phyloP scores from a whole-genome alignment of 2,329 filamentous ascomycete genomes.

The Neofusicoccum ribis region DNA sequence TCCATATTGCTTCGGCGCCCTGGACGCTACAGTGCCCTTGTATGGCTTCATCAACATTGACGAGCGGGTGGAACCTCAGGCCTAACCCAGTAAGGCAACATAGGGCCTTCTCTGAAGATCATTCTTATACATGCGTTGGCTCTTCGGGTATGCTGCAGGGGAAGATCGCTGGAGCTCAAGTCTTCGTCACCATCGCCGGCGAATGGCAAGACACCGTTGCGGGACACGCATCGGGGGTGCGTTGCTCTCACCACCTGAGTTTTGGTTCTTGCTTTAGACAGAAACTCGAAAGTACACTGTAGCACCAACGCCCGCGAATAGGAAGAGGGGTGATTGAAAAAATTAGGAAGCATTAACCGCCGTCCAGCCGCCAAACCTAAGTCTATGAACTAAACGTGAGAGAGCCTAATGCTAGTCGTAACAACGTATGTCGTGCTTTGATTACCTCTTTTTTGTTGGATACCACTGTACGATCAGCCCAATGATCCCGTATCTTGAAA shows the following conservation, averaged over 20 bases:
- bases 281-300: neutral
- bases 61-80: constrained; percentile 7
- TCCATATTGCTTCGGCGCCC: neutral
- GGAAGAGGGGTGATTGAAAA: neutral
- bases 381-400: constrained; percentile 3
- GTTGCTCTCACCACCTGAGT: too few relatives aligned
- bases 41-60: neutral
- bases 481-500: constrained; percentile 1
- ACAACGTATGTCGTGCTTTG: neutral
- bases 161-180: too few relatives aligned
- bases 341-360: neutral
- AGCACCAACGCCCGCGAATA: neutral
- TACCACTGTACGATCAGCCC: neutral
- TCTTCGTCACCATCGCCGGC: too few relatives aligned
- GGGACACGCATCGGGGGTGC: too few relatives aligned
- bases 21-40: neutral
- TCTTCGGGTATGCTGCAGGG: neutral
- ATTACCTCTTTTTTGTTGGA: constrained; percentile 15
- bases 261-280: too few relatives aligned
- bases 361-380: neutral
- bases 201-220: too few relatives aligned
- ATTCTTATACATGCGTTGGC: neutral
- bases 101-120: constrained; percentile 5
- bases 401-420: neutral
- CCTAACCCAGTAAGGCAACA: constrained; percentile 2